A percentile compares a stretch with the other conserved stretches of the same genome.
These are phyloP conservation scores for Sicyos edulis DNA, from an alignment of 306 rosid genomes.

Conservation along the genomic window DNA sequence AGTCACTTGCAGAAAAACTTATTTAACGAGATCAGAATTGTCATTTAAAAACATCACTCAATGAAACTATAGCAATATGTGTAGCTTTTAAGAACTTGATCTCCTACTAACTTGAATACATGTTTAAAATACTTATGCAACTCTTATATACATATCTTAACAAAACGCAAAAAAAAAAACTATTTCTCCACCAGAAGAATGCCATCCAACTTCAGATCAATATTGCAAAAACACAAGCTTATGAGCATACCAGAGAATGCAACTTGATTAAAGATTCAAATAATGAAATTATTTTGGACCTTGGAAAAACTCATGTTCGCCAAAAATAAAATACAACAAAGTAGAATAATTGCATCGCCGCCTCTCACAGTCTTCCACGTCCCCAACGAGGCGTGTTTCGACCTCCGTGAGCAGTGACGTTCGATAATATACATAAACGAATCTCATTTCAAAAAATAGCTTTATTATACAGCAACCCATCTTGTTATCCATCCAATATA, in stretches of 20 bases:
- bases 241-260: not conserved
- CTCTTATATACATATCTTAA: not conserved
- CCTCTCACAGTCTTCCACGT: conserved; percentile 1
- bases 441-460: conserved; percentile 18
- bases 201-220: not conserved
- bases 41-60: too few relatives aligned
- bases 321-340: conserved; percentile 19
- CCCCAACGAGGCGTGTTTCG: not conserved
- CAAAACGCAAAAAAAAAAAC: not conserved
- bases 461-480: conserved; percentile 15
- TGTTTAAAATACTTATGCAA: too few relatives aligned
- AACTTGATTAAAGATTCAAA: not conserved
- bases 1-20: too few relatives aligned
- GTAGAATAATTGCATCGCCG: not conserved
- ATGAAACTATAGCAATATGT: not conserved
- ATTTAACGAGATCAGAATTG: too few relatives aligned
- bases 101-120: too few relatives aligned
- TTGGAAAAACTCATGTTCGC: not conserved
- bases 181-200: not conserved
- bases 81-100: too few relatives aligned
- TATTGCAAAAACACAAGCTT: not conserved
- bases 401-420: not conserved
- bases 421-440: conserved; percentile 19
- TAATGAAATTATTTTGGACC: conserved; percentile 9
- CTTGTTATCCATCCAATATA: conserved; percentile 11